These are phyloP conservation scores for Neurospora sp. DNA, from an alignment of 495 filamentous ascomycete genomes.

Conservation along the genomic window DNA sequence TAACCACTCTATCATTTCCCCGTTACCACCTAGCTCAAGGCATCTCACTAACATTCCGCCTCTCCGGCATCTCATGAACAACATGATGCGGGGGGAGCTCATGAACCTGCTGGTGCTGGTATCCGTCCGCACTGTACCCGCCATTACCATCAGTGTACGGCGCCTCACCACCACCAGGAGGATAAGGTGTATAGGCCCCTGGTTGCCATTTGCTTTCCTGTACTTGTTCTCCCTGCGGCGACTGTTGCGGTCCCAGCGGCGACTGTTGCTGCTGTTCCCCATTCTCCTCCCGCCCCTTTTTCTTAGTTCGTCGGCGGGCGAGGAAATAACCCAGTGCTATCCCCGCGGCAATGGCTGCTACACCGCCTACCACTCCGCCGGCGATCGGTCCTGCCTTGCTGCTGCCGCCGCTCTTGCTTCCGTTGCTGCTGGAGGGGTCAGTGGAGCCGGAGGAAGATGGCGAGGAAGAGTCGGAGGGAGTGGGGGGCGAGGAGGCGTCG, in stretches of 20 bases:
- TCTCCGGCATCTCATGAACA: not conserved
- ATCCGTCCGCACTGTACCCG: not conserved
- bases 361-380: constrained; percentile 12
- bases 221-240: not conserved
- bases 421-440: not conserved
- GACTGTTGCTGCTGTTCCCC: not conserved
- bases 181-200: not conserved
- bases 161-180: not conserved
- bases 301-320: not conserved
- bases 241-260: not conserved
- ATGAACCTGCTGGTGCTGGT: not conserved
- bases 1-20: not conserved
- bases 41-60: not conserved
- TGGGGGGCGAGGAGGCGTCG: not conserved
- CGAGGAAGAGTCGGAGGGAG: not conserved
- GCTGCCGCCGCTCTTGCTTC: not conserved
- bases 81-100: not conserved
- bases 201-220: not conserved
- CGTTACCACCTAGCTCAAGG: not conserved
- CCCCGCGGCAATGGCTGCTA: not conserved
- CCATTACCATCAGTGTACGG: not conserved
- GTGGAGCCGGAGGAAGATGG: not conserved
- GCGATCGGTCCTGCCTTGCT: constrained; percentile 1
- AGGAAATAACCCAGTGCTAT: not conserved
- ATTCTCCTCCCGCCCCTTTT: not conserved